Evolutionary conservation across 2,329 filamentous ascomycete genomes (phyloP).

Genomic region (Stachybotrys elegans): DNA sequence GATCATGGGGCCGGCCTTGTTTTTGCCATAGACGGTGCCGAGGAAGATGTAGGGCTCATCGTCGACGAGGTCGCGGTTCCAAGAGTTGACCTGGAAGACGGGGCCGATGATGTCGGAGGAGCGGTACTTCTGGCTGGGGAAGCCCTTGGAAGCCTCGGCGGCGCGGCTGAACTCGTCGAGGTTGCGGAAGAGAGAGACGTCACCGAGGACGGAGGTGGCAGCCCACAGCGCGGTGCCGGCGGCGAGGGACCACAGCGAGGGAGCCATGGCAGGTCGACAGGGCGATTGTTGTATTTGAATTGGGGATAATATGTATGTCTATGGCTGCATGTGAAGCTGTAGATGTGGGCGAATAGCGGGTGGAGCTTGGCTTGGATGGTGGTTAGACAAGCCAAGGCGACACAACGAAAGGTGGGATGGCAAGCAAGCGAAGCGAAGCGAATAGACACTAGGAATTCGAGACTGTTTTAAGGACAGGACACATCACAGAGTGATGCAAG

Average conservation of each 20-base stretch:
- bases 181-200: conserved; percentile 18
- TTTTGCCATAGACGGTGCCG: conserved; percentile 16
- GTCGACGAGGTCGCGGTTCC: conserved; percentile 19
- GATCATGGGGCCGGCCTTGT: conserved; percentile 27
- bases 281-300: too few species aligned
- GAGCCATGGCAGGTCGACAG: too few species aligned
- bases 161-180: conserved; percentile 20
- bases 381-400: too few species aligned
- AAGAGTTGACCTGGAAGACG: conserved; percentile 26
- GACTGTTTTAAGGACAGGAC: too few species aligned
- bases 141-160: conserved; percentile 16
- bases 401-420: too few species aligned
- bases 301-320: too few species aligned
- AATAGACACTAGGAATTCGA: too few species aligned
- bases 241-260: neutral
- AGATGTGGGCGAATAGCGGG: too few species aligned
- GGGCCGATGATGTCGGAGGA: conserved; percentile 27
- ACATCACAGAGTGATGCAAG: too few species aligned
- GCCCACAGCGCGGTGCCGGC: conserved; percentile 2
- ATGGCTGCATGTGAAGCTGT: too few species aligned
- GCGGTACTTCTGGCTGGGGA: conserved; percentile 26
- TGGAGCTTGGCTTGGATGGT: too few species aligned
- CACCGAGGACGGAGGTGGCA: conserved; percentile 14
- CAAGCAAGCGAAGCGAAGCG: too few species aligned
- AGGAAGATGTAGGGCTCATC: conserved; percentile 27